Base-by-base conservation (phyloP, 306 rosid genomes). In the Prunus persica region DNA sequence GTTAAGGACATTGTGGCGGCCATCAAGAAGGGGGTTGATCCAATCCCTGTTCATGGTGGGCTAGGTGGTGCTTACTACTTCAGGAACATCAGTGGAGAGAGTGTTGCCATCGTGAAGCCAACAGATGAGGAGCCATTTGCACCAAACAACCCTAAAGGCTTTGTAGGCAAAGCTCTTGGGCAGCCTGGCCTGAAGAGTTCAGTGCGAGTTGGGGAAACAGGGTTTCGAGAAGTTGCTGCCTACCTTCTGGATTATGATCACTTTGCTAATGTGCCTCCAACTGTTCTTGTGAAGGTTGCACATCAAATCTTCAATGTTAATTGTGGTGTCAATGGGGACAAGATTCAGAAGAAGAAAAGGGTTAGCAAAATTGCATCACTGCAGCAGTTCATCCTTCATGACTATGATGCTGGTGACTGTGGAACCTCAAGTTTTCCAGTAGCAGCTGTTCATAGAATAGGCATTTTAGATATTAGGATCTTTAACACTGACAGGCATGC, bases 91-190 rank as follows among this genome's bases (percentile, higher is more conserved):
- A 41, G 65, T 6, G 88, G 93, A 4, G 88, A 89, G 70, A 89
- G 87, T 69, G 85, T 85, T 52, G 96, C 93, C 52, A 88, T 91
- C 54, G 89, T 91, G 78, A 91, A 88, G 72, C 96, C 93, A 47
- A 91, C 96, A n/a, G 97, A 92, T 69, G 97, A 92, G 81, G 97
- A 88, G 71, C 96, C 97, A 65, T 92, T 83, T 81, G 97, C 96
- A 25, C 96, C 97, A 28, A 92, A 92, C 85, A 92, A 92, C 75
- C 97, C 96, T 4, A 92, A 92, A 86, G 96, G 97, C 34, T 89
- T 89, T 82, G 86, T 88, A 15, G 97, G 97, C 74, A 88, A 81
- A 76, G 87, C 87, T 45, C 91, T 89, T 22, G 97, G 97, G 65
- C 96, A 87, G 74, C 93, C 96, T 8, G 97, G 97, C 55, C 82